Base-by-base conservation (phyloP, 176 grass and related monocot species). In the Stipa capillata region DNA sequence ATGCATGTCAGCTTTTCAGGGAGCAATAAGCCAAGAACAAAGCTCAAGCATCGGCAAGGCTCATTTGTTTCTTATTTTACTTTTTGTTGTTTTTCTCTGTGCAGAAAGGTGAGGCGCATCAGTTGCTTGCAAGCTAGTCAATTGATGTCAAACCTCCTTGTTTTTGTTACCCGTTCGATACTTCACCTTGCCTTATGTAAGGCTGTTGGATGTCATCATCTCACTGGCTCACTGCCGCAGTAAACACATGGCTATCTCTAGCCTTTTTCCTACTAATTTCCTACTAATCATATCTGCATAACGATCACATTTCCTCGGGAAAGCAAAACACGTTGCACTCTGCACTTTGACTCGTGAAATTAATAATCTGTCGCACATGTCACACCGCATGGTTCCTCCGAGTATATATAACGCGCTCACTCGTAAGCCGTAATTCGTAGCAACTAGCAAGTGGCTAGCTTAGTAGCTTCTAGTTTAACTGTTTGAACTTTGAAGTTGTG, bases 351-450 rank as follows among this genome's bases (percentile, higher is more conserved):
- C 37, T 7, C 17, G 5, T 1, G 10, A 62, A 62, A 51, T 70
- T 63, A 45, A 78, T 16, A 82, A 79, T 77, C 40, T 34, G n/a
- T n/a, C n/a, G n/a, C n/a, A n/a, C n/a, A n/a, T n/a, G n/a, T n/a
- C n/a, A n/a, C 45, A 8, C 14, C n/a, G 34, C 69, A 28, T 50
- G 1, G 11, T 32, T 21, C 1, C 44, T 29, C 2, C 53, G 16
- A 2, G 47, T 87, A 86, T 86, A 87, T 87, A 87, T 78, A 83
- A 27, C 65, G 28, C 14, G 37, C 45, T 78, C 23, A 11, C 69
- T 68, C 32, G 5, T 33, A 6, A 76, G 12, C 17, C 37, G 11
- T 14, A 76, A 41, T 18, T 44, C 42, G 79, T 65, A 55, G 25
- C 56, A 44, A 63, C 49, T 32, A 57, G 15, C 85, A 40, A 81